These are phyloP conservation scores for Chlamydomonas urium DNA, from an alignment of 139 green algal species.

Conservation along the genomic window DNA sequence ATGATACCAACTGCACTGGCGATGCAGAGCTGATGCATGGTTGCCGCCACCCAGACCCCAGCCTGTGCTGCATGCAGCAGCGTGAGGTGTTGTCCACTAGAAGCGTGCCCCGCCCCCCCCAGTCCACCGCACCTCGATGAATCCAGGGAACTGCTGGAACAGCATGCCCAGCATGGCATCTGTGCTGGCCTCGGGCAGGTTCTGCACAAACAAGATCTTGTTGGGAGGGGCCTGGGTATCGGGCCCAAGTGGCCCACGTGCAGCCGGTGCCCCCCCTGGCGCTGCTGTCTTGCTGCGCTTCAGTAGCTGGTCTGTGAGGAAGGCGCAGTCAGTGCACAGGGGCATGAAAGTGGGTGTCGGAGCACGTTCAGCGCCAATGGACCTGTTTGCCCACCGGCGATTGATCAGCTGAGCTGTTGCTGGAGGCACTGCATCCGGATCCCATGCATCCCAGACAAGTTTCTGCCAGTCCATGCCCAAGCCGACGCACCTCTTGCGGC, in stretches of 20 bases:
- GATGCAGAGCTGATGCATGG: too few relatives aligned
- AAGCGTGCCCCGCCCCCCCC: too few relatives aligned
- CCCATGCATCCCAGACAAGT: background rate
- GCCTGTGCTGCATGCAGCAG: too few relatives aligned
- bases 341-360: slow-evolving; percentile 2
- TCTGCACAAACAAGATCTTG: slow-evolving; percentile 93
- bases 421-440: too few relatives aligned
- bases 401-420: too few relatives aligned
- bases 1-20: too few relatives aligned
- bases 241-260: background rate
- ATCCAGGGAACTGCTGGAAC: slow-evolving; percentile 93
- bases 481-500: slow-evolving; percentile 35
- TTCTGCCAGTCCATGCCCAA: background rate
- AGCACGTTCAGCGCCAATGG: too few relatives aligned
- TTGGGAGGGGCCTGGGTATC: slow-evolving; percentile 62
- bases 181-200: slow-evolving; percentile 82
- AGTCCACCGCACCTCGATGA: slow-evolving; percentile 69
- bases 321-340: background rate
- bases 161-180: slow-evolving; percentile 85
- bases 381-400: too few relatives aligned
- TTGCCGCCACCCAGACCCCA: too few relatives aligned
- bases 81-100: too few relatives aligned
- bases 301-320: slow-evolving; percentile 10
- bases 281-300: slow-evolving; percentile 14
- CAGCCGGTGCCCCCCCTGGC: background rate